A percentile compares a stretch with the other conserved stretches of the same genome.
These are phyloP conservation scores for Rutidosis leptorrhynchoides DNA, from an alignment of 129 eudicot species.

Conservation along the genomic window DNA sequence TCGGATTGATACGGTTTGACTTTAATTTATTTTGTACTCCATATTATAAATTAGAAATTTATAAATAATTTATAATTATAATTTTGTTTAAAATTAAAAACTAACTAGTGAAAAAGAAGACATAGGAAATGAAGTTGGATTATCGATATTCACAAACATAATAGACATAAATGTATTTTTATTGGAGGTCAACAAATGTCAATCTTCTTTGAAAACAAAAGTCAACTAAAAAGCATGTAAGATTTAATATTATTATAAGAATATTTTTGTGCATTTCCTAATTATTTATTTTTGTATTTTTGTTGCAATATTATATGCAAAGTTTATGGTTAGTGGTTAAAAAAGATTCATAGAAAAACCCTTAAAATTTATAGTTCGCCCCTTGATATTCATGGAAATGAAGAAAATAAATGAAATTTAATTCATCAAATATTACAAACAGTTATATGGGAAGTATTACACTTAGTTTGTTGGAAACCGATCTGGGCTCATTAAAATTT, in stretches of 20 bases:
- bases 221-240: constrained; percentile 34
- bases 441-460: not conserved
- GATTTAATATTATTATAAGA: constrained; percentile 19
- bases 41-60: too few relatives aligned
- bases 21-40: too few relatives aligned
- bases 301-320: not conserved
- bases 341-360: not conserved
- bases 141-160: constrained; percentile 27
- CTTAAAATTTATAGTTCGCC: constrained; percentile 8
- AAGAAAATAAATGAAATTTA: not conserved
- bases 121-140: constrained; percentile 30
- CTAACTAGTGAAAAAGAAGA: constrained; percentile 12
- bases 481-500: not conserved
- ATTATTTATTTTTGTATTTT: not conserved
- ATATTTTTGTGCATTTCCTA: not conserved
- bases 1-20: not conserved
- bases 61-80: not conserved
- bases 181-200: constrained; percentile 35
- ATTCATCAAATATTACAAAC: not conserved
- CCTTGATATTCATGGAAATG: constrained; percentile 10
- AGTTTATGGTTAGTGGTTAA: constrained; percentile 5
- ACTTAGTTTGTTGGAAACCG: not conserved
- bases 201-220: constrained; percentile 35
- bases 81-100: not conserved
- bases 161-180: too few relatives aligned